A percentile compares a stretch with the other conserved stretches of the same genome.
These are phyloP conservation scores for Termitomyces eurrhizus DNA, from an alignment of 768 basidiomycete species.

Conservation along the genomic window DNA sequence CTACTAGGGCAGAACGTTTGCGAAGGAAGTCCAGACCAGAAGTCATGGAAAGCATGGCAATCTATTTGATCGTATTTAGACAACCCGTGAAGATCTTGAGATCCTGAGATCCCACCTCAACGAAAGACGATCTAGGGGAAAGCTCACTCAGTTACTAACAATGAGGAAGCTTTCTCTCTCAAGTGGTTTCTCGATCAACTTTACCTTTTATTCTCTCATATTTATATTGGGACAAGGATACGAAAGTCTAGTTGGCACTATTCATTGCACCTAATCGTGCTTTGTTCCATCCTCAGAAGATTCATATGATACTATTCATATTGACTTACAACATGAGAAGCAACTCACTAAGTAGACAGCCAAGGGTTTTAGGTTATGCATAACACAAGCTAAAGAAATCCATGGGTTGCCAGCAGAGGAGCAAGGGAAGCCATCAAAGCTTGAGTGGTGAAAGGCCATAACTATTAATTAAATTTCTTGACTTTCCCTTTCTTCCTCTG, in stretches of 20 bases:
- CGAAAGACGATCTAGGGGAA: too few relatives aligned
- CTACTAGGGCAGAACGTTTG: neutral
- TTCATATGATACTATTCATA: neutral
- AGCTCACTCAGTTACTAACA: too few relatives aligned
- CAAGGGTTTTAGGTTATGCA: neutral
- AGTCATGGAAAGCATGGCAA: conserved; percentile 7
- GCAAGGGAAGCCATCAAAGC: neutral
- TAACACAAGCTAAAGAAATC: neutral
- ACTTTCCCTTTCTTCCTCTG: neutral
- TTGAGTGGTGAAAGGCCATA: neutral
- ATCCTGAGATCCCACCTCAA: too few relatives aligned
- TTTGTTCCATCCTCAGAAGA: too few relatives aligned
- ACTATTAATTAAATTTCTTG: neutral
- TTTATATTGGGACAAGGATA: too few relatives aligned
- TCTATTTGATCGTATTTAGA: neutral
- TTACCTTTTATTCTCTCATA: too few relatives aligned
- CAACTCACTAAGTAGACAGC: neutral
- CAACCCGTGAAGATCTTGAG: neutral
- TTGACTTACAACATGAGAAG: neutral
- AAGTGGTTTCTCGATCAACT: too few relatives aligned
- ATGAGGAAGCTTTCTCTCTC: too few relatives aligned
- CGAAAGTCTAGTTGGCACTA: too few relatives aligned
- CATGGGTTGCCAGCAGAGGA: neutral
- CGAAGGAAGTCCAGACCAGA: neutral
- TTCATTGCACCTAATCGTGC: too few relatives aligned